Conservation (phyloP, 2,329 filamentous ascomycete species). For the Massarina eburnea region DNA sequence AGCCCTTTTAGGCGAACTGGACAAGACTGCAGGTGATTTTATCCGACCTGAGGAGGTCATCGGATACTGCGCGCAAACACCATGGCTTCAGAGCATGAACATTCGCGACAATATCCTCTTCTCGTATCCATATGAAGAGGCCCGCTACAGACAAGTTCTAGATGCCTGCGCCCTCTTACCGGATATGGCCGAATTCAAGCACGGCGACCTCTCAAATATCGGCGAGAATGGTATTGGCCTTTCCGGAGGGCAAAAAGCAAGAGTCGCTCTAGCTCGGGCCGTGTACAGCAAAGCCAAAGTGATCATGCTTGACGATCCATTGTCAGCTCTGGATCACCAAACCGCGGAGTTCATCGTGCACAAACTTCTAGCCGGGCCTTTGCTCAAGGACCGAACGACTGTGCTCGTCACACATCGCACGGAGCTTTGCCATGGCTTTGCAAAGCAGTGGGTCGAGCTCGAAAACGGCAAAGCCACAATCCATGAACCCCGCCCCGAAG, state of each 20-base stretch:
- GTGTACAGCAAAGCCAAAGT: constrained; percentile 59
- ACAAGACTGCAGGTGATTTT: constrained; percentile 54
- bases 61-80: constrained; percentile 66
- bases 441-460: constrained; percentile 73
- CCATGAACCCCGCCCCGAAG: constrained; percentile 46
- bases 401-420: constrained; percentile 67
- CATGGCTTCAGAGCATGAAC: constrained; percentile 71
- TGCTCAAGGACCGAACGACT: constrained; percentile 57
- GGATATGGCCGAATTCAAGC: constrained; percentile 64
- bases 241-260: constrained; percentile 63
- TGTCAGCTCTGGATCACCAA: constrained; percentile 64
- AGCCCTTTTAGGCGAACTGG: constrained; percentile 61
- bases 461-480: constrained; percentile 57
- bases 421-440: constrained; percentile 72
- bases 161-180: constrained; percentile 64
- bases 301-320: constrained; percentile 60
- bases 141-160: constrained; percentile 67
- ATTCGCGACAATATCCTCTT: constrained; percentile 70
- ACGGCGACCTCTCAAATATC: constrained; percentile 64
- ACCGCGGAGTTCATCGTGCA: constrained; percentile 64
- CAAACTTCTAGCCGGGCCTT: constrained; percentile 57
- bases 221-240: constrained; percentile 64
- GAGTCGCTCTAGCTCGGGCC: constrained; percentile 62
- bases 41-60: constrained; percentile 58
- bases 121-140: constrained; percentile 67